Evolutionary conservation across 805 yeast genomes (phyloP).

Genomic region (Schizosaccharomyces pombe): DNA sequence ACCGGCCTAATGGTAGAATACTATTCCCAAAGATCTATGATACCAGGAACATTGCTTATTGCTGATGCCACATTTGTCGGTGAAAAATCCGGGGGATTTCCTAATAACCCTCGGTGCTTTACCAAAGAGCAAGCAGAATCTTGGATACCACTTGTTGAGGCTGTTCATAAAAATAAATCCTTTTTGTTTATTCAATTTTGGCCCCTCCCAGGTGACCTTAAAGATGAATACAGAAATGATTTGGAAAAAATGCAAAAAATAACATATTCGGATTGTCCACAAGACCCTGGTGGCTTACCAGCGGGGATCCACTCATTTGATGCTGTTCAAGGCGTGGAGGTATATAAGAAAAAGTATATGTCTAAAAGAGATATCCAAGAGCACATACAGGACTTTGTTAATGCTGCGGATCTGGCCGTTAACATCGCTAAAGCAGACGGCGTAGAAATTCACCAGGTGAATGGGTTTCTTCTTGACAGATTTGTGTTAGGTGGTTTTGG

Average conservation of each 20-base stretch:
- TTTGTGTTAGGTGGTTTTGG: slow-evolving; percentile 27
- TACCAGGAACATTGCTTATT: slow-evolving; percentile 34
- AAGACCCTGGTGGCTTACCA: background rate
- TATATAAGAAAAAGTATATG: background rate
- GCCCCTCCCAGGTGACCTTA: background rate
- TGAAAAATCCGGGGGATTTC: slow-evolving; percentile 20
- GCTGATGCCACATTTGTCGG: slow-evolving; percentile 36
- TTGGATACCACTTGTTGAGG: slow-evolving; percentile 30
- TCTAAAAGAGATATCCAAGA: background rate
- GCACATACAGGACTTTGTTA: background rate
- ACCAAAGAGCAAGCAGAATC: slow-evolving; percentile 65
- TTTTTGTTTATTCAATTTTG: background rate
- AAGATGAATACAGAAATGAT: background rate
- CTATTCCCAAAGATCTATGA: slow-evolving; percentile 30
- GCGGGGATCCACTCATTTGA: background rate
- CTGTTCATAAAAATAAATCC: background rate
- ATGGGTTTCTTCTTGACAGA: slow-evolving; percentile 30
- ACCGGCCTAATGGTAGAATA: slow-evolving; percentile 26
- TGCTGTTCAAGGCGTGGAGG: background rate
- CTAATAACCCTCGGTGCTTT: slow-evolving; percentile 24
- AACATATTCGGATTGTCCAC: background rate
- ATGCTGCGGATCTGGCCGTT: slow-evolving; percentile 14
- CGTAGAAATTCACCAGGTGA: slow-evolving; percentile 42
- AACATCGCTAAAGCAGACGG: slow-evolving; percentile 35
- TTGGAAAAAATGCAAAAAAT: slow-evolving; percentile 7